Percentiles rank a stretch among this genome's conserved stretches.
Evolutionary conservation across 176 grass and related monocot genomes (phyloP).

Genomic region (Musa acuminata): DNA sequence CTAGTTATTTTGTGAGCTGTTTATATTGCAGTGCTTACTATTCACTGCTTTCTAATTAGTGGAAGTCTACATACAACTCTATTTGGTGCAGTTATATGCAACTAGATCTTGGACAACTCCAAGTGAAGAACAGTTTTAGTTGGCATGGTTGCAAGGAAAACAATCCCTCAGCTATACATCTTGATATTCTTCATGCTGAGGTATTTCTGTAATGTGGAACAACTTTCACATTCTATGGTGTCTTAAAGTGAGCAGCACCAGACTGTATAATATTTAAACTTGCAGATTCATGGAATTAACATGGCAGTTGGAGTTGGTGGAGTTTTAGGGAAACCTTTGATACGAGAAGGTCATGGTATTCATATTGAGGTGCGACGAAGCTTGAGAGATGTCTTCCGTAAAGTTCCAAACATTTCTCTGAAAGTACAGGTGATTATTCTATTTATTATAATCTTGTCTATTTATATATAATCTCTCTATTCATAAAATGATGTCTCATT

Average conservation of each 20-base stretch:
- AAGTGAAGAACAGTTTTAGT: constrained; percentile 68
- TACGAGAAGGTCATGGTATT: constrained; percentile 66
- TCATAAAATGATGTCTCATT: not conserved
- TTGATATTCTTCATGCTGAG: constrained; percentile 93
- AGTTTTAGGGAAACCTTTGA: constrained; percentile 68
- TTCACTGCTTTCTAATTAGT: constrained; percentile 1
- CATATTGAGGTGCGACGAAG: constrained; percentile 81
- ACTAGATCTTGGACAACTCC: constrained; percentile 86
- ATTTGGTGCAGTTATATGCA: constrained; percentile 79
- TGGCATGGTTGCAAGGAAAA: constrained; percentile 88
- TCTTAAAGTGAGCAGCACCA: not conserved
- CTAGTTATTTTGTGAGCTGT: not conserved
- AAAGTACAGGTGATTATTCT: constrained; percentile 58
- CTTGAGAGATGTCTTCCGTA: constrained; percentile 81
- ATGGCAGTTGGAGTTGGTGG: constrained; percentile 82
- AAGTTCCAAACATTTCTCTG: constrained; percentile 66
- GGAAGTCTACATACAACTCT: constrained; percentile 1
- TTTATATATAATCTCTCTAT: not conserved
- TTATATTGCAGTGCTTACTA: not conserved
- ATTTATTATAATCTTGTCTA: not conserved
- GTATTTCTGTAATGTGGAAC: constrained; percentile 22
- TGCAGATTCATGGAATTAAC: constrained; percentile 96
- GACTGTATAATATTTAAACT: constrained; percentile 3
- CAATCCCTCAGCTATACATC: constrained; percentile 70
- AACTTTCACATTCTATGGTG: not conserved